Evolutionary conservation across 106 monocot genomes (phyloP), one percentile per base, ranked within the genome.

Genomic region (Narthecium ossifragum): DNA sequence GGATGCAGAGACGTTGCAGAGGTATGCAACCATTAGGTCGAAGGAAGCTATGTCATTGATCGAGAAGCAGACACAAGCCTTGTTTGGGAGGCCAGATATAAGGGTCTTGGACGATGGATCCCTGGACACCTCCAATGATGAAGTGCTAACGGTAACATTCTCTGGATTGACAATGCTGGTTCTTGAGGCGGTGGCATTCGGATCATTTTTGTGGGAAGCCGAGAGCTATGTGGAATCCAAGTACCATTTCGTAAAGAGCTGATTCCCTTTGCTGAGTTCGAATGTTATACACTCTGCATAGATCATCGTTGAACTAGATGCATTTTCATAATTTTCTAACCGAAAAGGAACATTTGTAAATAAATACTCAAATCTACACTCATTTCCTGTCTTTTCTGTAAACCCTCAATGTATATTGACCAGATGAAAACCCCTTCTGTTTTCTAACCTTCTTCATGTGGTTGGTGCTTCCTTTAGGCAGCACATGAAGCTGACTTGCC

Each of bases 51-150:
- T 90, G 1, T 80, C 83, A 22, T 34, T 94, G 62, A 90, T 94
- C 8, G 94, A 94, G 68, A 94, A 94, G 77, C 94, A 94, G 60
- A 90, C 94, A 5, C 94, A 94, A 53, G 80, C 94, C 2, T 59
- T 94, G 26, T 94, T 90, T 73, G 94, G 94, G 5, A 69, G 80
- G 52, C 94, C 89, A 8, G 89, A 94, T 37, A 83, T 94, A 27
- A 86, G 58, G 49, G 34, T 94, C 0, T 59, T 72, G 3, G 85
- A 86, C 6, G 89, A 94, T 68, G 89, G 94, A 37, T 78, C 85
- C 0, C 25, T 94, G 0, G 75, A 82, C 32, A 38, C 85, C 55
- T 64, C 72, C 7, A 78, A 76, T 55, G 89, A 85, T 69, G 78
- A 83, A 53, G 41, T 86, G 10, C 47, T 94, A 43, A 61, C 63